Percentiles rank a stretch among this genome's conserved stretches.
phyloP scores from a whole-genome alignment of 1,284 basidiomycete genomes.

The Cystobasidiaceae sp. region DNA sequence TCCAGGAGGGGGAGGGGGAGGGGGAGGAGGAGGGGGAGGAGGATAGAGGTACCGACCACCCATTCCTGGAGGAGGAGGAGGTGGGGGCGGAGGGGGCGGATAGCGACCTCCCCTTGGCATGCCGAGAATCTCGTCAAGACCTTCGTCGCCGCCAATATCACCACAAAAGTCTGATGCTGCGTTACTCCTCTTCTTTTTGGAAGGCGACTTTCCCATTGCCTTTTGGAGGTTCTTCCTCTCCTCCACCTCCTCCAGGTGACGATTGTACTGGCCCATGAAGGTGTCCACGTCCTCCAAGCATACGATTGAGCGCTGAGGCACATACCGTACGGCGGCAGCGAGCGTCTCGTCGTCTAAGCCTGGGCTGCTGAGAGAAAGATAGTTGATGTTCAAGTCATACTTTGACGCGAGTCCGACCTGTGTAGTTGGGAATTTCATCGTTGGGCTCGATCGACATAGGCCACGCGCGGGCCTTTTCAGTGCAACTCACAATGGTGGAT shows the following conservation, averaged over 20 bases:
- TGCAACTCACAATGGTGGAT: no score
- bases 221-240: no score
- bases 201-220: no score
- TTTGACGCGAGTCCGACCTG: no score
- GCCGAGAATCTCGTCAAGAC: no score
- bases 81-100: neutral
- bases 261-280: neutral
- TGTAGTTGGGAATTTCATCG: no score
- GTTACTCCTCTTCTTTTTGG: no score
- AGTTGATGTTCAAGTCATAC: slow-evolving; percentile 1
- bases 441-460: no score
- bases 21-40: neutral
- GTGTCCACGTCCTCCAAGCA: neutral
- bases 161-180: no score
- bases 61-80: neutral
- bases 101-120: neutral
- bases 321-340: neutral
- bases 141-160: no score
- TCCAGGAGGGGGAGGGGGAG: neutral
- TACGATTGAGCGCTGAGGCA: neutral
- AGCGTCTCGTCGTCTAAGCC: neutral
- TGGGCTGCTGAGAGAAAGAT: neutral
- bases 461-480: no score
- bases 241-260: neutral
- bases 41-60: neutral